Evolutionary conservation across 1,284 basidiomycete genomes (phyloP).

Genomic region (Nidula niveotomentosa): DNA sequence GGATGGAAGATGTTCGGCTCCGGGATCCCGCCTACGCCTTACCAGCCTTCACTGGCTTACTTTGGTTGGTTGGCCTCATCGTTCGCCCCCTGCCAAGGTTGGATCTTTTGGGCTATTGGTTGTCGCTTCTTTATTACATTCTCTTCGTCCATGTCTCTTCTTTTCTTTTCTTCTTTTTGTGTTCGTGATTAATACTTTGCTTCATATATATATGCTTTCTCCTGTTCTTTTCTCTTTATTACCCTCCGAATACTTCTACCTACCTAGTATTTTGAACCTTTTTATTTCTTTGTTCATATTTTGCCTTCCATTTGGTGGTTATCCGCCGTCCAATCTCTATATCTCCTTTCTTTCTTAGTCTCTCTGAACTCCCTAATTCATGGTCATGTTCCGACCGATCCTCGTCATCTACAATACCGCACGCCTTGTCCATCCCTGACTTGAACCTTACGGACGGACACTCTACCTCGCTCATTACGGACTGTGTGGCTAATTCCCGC

Average conservation of each 20-base stretch:
- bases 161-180: constrained; percentile 9
- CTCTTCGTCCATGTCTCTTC: constrained; percentile 20
- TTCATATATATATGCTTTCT: constrained; percentile 16
- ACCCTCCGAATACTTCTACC: not conserved
- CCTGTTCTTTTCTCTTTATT: not conserved
- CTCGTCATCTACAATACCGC: constrained; percentile 1
- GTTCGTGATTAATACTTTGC: constrained; percentile 13
- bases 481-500: not conserved
- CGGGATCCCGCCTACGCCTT: constrained; percentile 22
- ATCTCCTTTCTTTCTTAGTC: not conserved
- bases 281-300: not conserved
- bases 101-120: constrained; percentile 61
- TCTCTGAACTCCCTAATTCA: not conserved
- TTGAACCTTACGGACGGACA: not conserved
- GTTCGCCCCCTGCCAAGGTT: constrained; percentile 11
- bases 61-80: not conserved
- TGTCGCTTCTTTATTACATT: constrained; percentile 41
- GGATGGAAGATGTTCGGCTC: constrained; percentile 41
- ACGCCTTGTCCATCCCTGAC: not conserved
- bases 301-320: constrained; percentile 2
- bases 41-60: not conserved
- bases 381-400: not conserved
- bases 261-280: not conserved
- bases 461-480: not conserved
- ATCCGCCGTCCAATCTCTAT: constrained; percentile 22